Percentiles rank a stretch among this genome's conserved stretches.
Conservation (phyloP, 768 basidiomycete genomes). For the Crassisporium funariophilum region DNA sequence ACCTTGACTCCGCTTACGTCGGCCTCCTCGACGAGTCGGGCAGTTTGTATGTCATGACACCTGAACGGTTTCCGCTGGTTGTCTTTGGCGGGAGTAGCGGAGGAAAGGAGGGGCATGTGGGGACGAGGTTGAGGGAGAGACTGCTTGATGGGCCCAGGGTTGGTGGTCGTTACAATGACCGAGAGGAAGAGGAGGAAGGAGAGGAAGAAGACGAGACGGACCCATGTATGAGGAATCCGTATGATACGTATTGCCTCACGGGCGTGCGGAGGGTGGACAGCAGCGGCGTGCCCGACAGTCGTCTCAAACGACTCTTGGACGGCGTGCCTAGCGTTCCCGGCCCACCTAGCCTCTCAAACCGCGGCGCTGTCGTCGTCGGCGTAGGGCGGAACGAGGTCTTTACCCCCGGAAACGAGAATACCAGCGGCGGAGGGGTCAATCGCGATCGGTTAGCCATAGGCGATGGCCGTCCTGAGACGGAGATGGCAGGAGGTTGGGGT, state of each 20-base stretch:
- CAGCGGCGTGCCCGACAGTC: conserved; percentile 45
- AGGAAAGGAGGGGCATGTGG: too few species aligned
- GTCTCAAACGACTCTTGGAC: conserved; percentile 58
- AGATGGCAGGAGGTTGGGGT: conserved; percentile 18
- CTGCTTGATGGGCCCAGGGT: conserved; percentile 19
- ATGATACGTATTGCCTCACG: conserved; percentile 52
- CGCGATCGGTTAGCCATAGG: background rate
- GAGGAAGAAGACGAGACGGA: background rate
- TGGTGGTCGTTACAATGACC: too few species aligned
- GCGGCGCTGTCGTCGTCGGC: too few species aligned
- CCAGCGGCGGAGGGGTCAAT: background rate
- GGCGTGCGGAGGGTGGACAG: conserved; percentile 61
- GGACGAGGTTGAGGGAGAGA: background rate
- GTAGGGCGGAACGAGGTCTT: too few species aligned
- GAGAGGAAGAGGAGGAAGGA: conserved; percentile 12
- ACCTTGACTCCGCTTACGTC: conserved; percentile 74
- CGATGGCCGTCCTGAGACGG: background rate
- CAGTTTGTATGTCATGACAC: conserved; percentile 86
- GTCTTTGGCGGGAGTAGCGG: conserved; percentile 57
- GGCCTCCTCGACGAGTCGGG: conserved; percentile 73
- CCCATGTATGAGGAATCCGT: conserved; percentile 19
- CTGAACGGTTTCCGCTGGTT: conserved; percentile 79
- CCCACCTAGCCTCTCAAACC: background rate
- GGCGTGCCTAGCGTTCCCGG: conserved; percentile 15
- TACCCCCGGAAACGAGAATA: too few species aligned